Percentiles rank a stretch among this genome's conserved stretches.
These are phyloP conservation scores for Hypoxylon lenormandii DNA, from an alignment of 495 filamentous ascomycete genomes.

Conservation along the genomic window DNA sequence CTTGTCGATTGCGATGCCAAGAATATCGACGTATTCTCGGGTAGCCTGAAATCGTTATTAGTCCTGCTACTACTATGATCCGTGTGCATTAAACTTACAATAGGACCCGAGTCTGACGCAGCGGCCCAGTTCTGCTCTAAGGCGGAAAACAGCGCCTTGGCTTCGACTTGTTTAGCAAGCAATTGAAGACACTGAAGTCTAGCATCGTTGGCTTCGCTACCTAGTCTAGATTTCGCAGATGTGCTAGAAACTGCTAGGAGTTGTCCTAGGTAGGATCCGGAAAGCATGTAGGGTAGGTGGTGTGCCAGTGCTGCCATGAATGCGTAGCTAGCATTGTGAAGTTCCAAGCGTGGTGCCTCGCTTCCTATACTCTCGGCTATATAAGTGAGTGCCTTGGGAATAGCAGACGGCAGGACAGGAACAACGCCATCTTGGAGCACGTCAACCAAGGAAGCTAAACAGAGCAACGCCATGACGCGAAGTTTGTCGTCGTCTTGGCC, in stretches of 20 bases:
- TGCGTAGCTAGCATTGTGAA: conserved; percentile 84
- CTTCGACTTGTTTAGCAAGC: conserved; percentile 76
- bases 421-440: conserved; percentile 87
- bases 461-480: conserved; percentile 83
- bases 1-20: conserved; percentile 76
- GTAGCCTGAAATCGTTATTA: conserved; percentile 65
- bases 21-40: conserved; percentile 72
- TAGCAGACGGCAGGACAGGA: conserved; percentile 78
- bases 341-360: conserved; percentile 65
- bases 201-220: conserved; percentile 69
- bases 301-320: conserved; percentile 82
- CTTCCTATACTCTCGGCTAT: conserved; percentile 70
- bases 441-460: conserved; percentile 86
- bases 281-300: conserved; percentile 86
- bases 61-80: conserved; percentile 11
- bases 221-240: conserved; percentile 70
- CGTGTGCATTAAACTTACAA: conserved; percentile 59
- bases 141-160: conserved; percentile 72
- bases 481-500: conserved; percentile 77
- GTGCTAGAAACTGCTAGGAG: conserved; percentile 75
- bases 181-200: conserved; percentile 76
- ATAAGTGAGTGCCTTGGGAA: conserved; percentile 75
- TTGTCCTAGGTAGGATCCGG: conserved; percentile 74
- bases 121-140: conserved; percentile 75
- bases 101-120: conserved; percentile 69